A percentile compares a stretch with the other conserved stretches of the same genome.
phyloP scores from a whole-genome alignment of 2,329 filamentous ascomycete species.

The Exophiala phaeomuriformis region DNA sequence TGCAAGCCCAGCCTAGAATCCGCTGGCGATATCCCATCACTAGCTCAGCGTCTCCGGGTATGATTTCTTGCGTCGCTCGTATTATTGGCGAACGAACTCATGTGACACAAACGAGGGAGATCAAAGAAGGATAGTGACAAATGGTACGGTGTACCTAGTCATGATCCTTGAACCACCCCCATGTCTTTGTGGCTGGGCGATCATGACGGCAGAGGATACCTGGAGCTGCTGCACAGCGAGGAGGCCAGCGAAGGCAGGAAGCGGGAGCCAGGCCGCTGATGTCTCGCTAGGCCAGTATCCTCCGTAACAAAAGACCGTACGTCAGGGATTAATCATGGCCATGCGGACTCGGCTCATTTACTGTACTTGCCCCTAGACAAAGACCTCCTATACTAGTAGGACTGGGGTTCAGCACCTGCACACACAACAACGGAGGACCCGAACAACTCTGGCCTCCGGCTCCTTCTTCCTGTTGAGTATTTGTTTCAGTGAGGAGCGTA shows the following conservation, averaged over 20 bases:
- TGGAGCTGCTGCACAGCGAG: not conserved
- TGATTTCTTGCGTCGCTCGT: slow-evolving; percentile 16
- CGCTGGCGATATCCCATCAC: slow-evolving; percentile 4
- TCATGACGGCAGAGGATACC: slow-evolving; percentile 12
- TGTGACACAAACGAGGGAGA: slow-evolving; percentile 13
- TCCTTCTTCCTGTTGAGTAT: not conserved
- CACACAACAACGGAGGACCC: not conserved
- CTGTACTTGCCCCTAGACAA: no score
- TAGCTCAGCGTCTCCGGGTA: slow-evolving; percentile 15
- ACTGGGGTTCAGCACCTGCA: not conserved
- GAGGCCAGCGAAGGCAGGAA: not conserved
- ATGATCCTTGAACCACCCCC: slow-evolving; percentile 4
- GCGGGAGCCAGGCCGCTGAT: not conserved
- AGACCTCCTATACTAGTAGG: no score
- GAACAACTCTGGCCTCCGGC: not conserved
- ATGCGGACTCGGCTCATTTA: not conserved
- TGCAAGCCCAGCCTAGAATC: slow-evolving; percentile 2
- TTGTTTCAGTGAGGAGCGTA: slow-evolving; percentile 21
- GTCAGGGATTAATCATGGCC: not conserved
- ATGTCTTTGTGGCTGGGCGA: slow-evolving; percentile 17
- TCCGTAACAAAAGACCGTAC: slow-evolving; percentile 2
- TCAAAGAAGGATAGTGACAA: slow-evolving; percentile 17
- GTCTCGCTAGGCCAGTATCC: slow-evolving; percentile 8
- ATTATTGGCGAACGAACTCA: slow-evolving; percentile 11
- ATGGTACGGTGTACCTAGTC: slow-evolving; percentile 10